phyloP scores from a whole-genome alignment of 2,329 filamentous ascomycete species.

The Arthrinium puccinioides region DNA sequence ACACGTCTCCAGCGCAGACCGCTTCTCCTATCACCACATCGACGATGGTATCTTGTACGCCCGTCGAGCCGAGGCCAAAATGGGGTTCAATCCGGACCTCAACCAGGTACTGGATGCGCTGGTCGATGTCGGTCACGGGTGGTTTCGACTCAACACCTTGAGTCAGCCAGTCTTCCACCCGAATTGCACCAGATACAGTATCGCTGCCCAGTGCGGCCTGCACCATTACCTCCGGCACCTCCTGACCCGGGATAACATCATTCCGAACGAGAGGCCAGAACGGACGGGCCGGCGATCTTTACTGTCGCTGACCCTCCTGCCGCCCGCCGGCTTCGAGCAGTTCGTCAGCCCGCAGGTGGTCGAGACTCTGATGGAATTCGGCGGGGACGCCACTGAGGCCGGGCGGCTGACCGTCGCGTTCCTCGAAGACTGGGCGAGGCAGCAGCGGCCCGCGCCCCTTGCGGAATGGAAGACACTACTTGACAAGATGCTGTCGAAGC shows the following conservation, averaged over 20 bases:
- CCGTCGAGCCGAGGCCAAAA: background rate
- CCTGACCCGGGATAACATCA: background rate
- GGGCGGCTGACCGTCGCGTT: background rate
- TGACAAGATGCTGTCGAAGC: background rate
- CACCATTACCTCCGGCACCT: constrained; percentile 1
- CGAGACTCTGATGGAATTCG: background rate
- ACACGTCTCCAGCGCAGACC: background rate
- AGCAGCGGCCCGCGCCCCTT: background rate
- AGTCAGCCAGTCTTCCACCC: background rate
- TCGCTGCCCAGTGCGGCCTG: background rate
- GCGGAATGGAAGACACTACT: background rate
- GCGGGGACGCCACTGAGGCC: background rate
- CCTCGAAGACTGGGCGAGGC: background rate
- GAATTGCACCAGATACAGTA: background rate
- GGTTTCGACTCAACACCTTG: background rate
- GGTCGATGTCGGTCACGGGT: background rate
- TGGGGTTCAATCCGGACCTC: background rate
- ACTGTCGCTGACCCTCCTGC: background rate
- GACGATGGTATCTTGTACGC: background rate
- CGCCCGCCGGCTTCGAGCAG: background rate
- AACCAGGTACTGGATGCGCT: background rate
- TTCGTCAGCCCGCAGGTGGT: constrained; percentile 1
- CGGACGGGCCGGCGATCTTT: background rate
- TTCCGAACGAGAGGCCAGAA: background rate
- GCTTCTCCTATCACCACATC: background rate